Evolutionary conservation across 306 rosid genomes (phyloP), one percentile per base, ranked within the genome.

Genomic region (Lablab purpureus): DNA sequence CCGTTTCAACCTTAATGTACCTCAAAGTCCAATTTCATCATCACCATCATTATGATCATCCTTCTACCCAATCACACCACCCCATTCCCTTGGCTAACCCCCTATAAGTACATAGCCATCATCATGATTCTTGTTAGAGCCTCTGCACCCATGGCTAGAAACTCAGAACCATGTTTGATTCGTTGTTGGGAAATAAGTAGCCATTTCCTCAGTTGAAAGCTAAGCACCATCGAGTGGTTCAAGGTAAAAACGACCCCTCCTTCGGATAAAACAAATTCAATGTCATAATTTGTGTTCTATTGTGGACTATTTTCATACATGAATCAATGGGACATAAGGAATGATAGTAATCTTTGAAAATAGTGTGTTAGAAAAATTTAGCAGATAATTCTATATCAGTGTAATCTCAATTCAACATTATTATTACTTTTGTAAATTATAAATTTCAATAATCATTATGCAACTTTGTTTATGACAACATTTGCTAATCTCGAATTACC

Each of bases 1-100:
- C 86, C 28, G 37, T 78, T 76, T 71, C 82, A 55, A 82, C 86
- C 86, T 85, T 75, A 78, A 82, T 81, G 84, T 85, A 85, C 88
- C 73, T 74, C 47, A 32, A 67, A 49, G 83, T 60, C 80, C 77
- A 67, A 49, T 82, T 85, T 71, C 84, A 86, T 82, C 86, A 82
- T 76, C 70, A 46, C 59, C 68, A 78, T 75, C 80, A 75, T 82
- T 75, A 51, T 79, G 6, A 69, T 15, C 0, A 41, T 41, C 46
- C 30, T 80, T 18, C 76, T 70, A 82, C 21, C 86, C 84, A 75
- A 69, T 85, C 41, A 59, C 1, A 11, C 46, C 36, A 14, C 79
- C 55, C 46, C 52, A 15, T 51, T 74, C 34, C 23, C 68, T 69
- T 54, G 28, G 58, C 47, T 45, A 69, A 5, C 7, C 52, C 59